Conservation (phyloP, 176 grass and related monocot genomes). For the Musa acuminata region DNA sequence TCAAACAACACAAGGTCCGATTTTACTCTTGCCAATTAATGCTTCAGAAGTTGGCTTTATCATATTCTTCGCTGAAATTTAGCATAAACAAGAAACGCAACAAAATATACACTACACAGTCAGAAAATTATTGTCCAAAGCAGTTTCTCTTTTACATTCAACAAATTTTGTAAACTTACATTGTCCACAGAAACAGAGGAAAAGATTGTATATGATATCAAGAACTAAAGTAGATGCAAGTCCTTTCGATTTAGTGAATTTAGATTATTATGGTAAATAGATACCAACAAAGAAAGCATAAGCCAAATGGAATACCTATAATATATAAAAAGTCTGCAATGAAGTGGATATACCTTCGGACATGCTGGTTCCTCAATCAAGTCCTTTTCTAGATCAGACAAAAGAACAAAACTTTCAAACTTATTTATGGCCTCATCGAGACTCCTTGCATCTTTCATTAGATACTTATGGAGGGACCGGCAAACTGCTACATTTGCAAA, state of each 20-base stretch:
- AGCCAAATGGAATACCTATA: neutral
- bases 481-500: constrained; percentile 59
- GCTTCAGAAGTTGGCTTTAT: too few relatives aligned
- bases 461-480: constrained; percentile 59
- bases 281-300: neutral
- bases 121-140: too few relatives aligned
- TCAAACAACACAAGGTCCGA: too few relatives aligned
- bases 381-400: constrained; percentile 61
- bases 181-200: neutral
- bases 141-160: too few relatives aligned
- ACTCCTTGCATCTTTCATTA: constrained; percentile 69
- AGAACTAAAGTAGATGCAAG: too few relatives aligned
- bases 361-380: constrained; percentile 73
- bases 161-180: neutral
- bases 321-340: neutral
- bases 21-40: too few relatives aligned
- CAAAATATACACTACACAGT: too few relatives aligned
- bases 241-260: neutral
- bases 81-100: too few relatives aligned
- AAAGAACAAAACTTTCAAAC: constrained; percentile 64
- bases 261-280: neutral
- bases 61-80: too few relatives aligned
- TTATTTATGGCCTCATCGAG: constrained; percentile 42
- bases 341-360: constrained; percentile 43
- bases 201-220: too few relatives aligned